Conservation (phyloP, 345 rosid species). For the Eucalyptus leucophloia region DNA sequence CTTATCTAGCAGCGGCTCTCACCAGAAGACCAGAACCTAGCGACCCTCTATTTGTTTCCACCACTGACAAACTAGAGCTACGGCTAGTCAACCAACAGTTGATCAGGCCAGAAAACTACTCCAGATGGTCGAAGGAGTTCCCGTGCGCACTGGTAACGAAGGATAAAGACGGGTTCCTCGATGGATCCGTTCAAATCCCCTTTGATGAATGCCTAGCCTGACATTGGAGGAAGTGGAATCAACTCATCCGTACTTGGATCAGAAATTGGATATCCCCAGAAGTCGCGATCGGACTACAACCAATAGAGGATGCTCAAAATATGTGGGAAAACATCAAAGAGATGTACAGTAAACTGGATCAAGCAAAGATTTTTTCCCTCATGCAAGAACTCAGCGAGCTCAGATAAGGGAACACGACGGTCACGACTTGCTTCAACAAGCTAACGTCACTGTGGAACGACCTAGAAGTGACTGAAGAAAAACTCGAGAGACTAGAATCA, state of each 20-base stretch:
- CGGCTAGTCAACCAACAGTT: fast-evolving
- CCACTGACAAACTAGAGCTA: fast-evolving
- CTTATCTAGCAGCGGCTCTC: fast-evolving
- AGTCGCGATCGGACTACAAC: fast-evolving
- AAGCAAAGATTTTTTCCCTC: no score
- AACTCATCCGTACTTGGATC: fast-evolving
- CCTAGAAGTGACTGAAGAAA: fast-evolving
- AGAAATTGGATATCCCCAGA: fast-evolving
- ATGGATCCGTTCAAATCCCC: fast-evolving
- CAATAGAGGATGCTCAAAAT: fast-evolving
- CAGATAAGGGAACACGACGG: fast-evolving
- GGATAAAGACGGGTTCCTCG: fast-evolving
- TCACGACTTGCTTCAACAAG: no score
- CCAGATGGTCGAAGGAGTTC: no score
- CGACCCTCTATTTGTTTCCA: fast-evolving
- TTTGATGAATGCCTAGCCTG: fast-evolving
- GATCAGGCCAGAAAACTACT: fast-evolving
- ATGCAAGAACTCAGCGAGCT: no score
- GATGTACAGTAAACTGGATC: no score
- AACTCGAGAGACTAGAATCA: no score
- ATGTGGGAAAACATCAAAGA: no score
- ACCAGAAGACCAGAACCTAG: fast-evolving
- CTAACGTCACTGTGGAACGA: fast-evolving
- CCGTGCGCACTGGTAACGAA: fast-evolving
- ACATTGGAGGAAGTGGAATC: no score